A percentile compares a stretch with the other conserved stretches of the same genome.
Evolutionary conservation across 1,139 yeast species (phyloP).

Genomic region (Protomyces inundatus): DNA sequence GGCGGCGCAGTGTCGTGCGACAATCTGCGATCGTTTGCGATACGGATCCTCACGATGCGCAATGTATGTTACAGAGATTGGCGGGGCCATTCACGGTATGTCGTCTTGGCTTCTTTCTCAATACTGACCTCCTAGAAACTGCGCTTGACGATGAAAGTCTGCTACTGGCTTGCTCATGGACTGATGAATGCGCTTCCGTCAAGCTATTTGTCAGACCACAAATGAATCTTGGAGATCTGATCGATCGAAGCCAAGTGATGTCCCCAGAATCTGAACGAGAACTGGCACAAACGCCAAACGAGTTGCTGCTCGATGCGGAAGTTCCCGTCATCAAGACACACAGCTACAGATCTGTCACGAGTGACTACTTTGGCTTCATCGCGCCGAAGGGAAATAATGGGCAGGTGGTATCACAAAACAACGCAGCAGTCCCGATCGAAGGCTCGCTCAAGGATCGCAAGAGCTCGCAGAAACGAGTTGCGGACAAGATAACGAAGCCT

Average conservation of each 20-base stretch:
- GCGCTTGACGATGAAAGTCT: conserved; percentile 52
- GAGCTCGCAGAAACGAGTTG: no score
- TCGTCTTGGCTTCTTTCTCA: background rate
- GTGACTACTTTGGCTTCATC: background rate
- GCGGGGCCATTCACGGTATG: conserved; percentile 40
- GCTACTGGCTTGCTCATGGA: conserved; percentile 38
- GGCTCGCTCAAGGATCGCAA: no score
- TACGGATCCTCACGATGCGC: conserved; percentile 43
- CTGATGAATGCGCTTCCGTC: conserved; percentile 10
- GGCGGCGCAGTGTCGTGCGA: conserved; percentile 41
- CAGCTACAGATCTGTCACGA: background rate
- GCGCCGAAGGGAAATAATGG: background rate
- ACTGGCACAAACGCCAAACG: background rate
- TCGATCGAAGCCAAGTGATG: background rate
- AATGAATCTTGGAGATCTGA: no score
- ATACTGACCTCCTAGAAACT: conserved; percentile 47
- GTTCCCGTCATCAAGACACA: background rate
- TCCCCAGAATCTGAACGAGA: background rate
- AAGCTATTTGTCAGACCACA: conserved; percentile 3
- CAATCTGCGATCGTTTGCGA: conserved; percentile 43
- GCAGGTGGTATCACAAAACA: no score
- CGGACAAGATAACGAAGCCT: no score
- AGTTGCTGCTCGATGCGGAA: background rate
- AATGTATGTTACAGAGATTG: conserved; percentile 68
- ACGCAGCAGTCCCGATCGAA: no score